phyloP scores from a whole-genome alignment of 306 rosid genomes.

The Fagus crenata region DNA sequence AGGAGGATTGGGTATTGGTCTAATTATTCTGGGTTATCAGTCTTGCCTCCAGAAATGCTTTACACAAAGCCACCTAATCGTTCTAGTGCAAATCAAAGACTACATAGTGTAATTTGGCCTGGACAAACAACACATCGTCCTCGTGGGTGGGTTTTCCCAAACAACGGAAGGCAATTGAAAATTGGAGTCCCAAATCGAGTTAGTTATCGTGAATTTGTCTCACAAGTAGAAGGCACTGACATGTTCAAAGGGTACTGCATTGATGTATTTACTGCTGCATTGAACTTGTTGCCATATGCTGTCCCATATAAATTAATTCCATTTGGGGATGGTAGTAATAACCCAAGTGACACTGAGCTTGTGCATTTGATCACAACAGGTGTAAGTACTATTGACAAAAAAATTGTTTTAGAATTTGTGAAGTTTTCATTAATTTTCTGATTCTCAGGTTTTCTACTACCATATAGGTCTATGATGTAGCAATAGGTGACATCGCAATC shows the following conservation, averaged over 20 bases:
- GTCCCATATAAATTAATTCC: constrained; percentile 66
- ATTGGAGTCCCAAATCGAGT: constrained; percentile 74
- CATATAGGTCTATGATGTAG: constrained; percentile 75
- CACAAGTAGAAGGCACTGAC: constrained; percentile 52
- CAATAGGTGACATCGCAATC: constrained; percentile 86
- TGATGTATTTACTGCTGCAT: constrained; percentile 82
- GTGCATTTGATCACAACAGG: constrained; percentile 62
- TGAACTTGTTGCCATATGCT: constrained; percentile 75
- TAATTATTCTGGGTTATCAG: constrained; percentile 75
- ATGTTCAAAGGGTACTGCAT: constrained; percentile 77
- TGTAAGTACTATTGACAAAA: constrained; percentile 49
- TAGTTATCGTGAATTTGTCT: constrained; percentile 62
- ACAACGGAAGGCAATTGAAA: constrained; percentile 69
- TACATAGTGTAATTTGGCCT: constrained; percentile 72
- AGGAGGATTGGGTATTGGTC: constrained; percentile 91
- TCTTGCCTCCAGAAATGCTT: constrained; percentile 57
- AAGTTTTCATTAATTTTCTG: constrained; percentile 27
- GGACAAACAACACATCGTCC: constrained; percentile 67
- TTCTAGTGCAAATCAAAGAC: constrained; percentile 44
- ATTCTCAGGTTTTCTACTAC: constrained; percentile 28
- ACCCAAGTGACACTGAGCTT: constrained; percentile 66
- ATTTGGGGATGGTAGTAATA: constrained; percentile 63
- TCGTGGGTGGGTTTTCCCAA: constrained; percentile 97
- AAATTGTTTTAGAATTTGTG: constrained; percentile 11
- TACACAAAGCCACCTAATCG: constrained; percentile 54